Evolutionary conservation across 2,329 filamentous ascomycete species (phyloP).

Genomic region (Fusarium graminum): DNA sequence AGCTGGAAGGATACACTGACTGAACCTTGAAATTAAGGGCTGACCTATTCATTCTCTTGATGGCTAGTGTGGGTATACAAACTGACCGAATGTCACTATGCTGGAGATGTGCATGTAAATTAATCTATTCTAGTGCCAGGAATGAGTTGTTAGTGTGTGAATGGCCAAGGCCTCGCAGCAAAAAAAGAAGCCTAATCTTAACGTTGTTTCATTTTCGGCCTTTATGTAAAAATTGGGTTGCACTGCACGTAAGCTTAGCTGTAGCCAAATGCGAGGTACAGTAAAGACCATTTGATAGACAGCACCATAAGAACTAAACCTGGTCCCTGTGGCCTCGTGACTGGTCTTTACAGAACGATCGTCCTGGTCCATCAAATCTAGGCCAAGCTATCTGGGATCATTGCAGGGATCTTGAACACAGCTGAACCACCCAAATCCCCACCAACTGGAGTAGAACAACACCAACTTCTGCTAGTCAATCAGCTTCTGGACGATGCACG

Average conservation of each 20-base stretch:
- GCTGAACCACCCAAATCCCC: constrained; percentile 37
- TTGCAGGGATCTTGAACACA: constrained; percentile 34
- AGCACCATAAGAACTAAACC: constrained; percentile 4
- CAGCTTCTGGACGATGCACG: constrained; percentile 1
- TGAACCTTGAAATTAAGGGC: neutral
- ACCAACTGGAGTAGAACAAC: constrained; percentile 24
- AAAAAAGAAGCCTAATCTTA: neutral
- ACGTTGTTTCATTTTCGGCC: neutral
- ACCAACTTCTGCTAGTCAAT: constrained; percentile 5
- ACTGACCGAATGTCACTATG: neutral
- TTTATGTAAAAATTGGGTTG: neutral
- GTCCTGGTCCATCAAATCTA: constrained; percentile 27
- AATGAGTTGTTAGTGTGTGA: neutral
- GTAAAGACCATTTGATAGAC: neutral
- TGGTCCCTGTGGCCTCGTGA: constrained; percentile 30
- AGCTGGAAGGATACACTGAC: no score
- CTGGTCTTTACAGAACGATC: constrained; percentile 32
- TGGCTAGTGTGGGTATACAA: neutral
- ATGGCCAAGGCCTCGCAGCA: neutral
- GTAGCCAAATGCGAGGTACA: neutral
- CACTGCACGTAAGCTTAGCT: neutral
- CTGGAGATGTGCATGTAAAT: neutral
- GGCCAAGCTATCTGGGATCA: constrained; percentile 25
- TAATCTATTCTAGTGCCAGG: neutral
- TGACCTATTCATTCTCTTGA: neutral